Conservation (phyloP, 2,329 filamentous ascomycete species). For the Coleophoma cylindrospora region DNA sequence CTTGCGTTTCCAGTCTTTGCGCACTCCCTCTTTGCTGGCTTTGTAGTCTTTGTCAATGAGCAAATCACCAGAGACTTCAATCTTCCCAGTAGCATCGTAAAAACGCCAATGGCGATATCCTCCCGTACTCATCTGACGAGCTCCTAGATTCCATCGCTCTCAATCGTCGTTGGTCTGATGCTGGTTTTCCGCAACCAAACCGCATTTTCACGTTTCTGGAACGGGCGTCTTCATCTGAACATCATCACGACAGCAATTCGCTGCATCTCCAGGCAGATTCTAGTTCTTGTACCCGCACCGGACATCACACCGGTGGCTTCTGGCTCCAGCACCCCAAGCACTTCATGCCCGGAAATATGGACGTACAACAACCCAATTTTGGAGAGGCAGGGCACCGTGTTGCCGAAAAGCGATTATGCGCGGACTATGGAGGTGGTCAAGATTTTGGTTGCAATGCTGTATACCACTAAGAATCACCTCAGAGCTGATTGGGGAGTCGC, state of each 20-base stretch:
- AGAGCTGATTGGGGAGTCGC: slow-evolving; percentile 55
- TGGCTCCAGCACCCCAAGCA: not conserved
- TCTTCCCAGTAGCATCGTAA: slow-evolving; percentile 52
- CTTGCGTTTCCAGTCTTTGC: slow-evolving; percentile 51
- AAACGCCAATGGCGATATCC: slow-evolving; percentile 10
- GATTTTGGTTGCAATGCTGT: slow-evolving; percentile 55
- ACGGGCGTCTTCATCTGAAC: slow-evolving; percentile 50
- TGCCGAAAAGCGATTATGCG: slow-evolving; percentile 22
- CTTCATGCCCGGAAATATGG: not conserved
- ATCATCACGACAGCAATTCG: slow-evolving; percentile 52
- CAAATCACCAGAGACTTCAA: slow-evolving; percentile 43
- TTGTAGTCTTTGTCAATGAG: slow-evolving; percentile 53
- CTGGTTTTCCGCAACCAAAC: slow-evolving; percentile 63
- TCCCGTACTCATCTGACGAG: slow-evolving; percentile 2
- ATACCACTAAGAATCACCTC: slow-evolving; percentile 59
- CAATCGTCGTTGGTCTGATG: slow-evolving; percentile 63
- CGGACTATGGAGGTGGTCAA: slow-evolving; percentile 54
- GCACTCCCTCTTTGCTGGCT: slow-evolving; percentile 51
- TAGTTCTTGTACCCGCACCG: slow-evolving; percentile 30
- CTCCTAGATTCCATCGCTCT: slow-evolving; percentile 50
- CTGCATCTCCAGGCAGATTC: slow-evolving; percentile 51
- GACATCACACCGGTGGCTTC: slow-evolving; percentile 27
- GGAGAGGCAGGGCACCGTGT: not conserved
- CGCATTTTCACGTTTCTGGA: slow-evolving; percentile 41
- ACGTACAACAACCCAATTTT: not conserved